Evolutionary conservation across 2,329 filamentous ascomycete genomes (phyloP).

Genomic region (Raffaelea ambrosiae): DNA sequence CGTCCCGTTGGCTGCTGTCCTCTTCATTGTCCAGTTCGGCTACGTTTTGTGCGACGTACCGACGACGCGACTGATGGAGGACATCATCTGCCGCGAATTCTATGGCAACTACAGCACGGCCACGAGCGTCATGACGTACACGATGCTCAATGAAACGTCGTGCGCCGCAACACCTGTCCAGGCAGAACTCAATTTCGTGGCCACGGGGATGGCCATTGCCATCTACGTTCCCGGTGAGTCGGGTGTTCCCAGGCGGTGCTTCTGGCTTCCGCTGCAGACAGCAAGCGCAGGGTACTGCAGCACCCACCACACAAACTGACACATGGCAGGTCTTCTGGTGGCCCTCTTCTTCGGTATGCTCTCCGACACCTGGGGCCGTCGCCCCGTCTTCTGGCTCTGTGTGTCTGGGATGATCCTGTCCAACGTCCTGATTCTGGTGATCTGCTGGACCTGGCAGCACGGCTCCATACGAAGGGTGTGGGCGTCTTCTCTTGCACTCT

Average conservation of each 20-base stretch:
- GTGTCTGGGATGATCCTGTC: not conserved
- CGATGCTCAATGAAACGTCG: not conserved
- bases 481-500: not conserved
- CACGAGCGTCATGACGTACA: not conserved
- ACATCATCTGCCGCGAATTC: slow-evolving; percentile 1
- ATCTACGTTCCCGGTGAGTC: not conserved
- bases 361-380: slow-evolving; percentile 1
- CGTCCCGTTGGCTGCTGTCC: not conserved
- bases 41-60: slow-evolving; percentile 1
- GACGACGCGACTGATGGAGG: not conserved
- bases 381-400: not conserved
- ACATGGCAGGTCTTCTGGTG: not conserved
- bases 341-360: not conserved
- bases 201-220: not conserved
- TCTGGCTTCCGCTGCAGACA: not conserved
- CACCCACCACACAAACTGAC: too few relatives aligned
- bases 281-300: too few relatives aligned
- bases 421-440: not conserved
- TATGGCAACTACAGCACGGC: not conserved
- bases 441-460: not conserved
- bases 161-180: not conserved
- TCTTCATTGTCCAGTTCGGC: not conserved
- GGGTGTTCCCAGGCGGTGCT: not conserved
- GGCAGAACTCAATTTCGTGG: not conserved
- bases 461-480: slow-evolving; percentile 1